phyloP scores from a whole-genome alignment of 768 basidiomycete species.

The Ramaria rubella region DNA sequence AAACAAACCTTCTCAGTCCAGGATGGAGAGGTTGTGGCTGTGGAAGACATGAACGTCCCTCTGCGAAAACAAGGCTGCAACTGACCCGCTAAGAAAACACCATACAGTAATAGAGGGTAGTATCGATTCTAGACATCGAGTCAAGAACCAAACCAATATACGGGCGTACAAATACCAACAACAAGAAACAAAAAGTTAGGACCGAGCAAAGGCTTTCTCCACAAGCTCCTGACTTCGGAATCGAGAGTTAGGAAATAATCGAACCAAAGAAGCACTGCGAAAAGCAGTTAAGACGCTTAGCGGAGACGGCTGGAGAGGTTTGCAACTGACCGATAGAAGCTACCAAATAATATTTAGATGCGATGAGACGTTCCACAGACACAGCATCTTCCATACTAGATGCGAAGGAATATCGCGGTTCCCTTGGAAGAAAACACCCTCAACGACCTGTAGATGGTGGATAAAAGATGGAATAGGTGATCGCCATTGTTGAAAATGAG shows the following conservation, averaged over 20 bases:
- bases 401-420: too few relatives aligned
- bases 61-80: not conserved
- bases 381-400: too few relatives aligned
- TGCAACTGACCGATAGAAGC: not conserved
- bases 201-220: not conserved
- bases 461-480: too few relatives aligned
- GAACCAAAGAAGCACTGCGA: not conserved
- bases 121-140: not conserved
- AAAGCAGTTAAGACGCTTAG: not conserved
- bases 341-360: conserved; percentile 2
- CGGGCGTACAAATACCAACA: not conserved
- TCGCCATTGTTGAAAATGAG: too few relatives aligned
- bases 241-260: not conserved
- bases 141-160: not conserved
- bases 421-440: too few relatives aligned
- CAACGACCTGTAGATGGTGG: too few relatives aligned
- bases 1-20: not conserved
- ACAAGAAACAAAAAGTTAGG: not conserved
- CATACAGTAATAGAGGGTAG: not conserved
- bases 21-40: not conserved
- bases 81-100: not conserved
- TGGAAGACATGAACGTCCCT: not conserved
- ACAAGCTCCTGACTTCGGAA: not conserved
- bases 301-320: too few relatives aligned
- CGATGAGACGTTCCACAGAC: not conserved